Base-by-base conservation (phyloP, 2,329 filamentous ascomycete species). In the Xylaria polymorpha region DNA sequence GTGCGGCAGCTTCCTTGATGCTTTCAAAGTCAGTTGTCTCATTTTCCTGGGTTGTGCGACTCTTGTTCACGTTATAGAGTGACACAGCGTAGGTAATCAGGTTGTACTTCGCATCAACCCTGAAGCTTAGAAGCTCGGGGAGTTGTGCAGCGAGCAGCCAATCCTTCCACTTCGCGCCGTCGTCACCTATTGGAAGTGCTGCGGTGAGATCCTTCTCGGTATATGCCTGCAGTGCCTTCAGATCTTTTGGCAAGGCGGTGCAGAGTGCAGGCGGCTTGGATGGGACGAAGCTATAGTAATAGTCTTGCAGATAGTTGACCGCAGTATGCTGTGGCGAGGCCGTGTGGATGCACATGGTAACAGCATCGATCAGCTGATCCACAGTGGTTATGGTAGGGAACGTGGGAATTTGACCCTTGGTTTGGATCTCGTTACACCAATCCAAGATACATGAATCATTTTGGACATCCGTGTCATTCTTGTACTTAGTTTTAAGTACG, bases 291-390 rank as follows among this genome's bases (percentile, higher is more conserved):
- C 79, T 75, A 68, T 84, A 80, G 76, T 86, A 86, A 75, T 84
- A 86, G 69, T 83, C 81, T 69, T 86, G 85, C 0, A 86, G 78
- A 72, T 86, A 86, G 75, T 86, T 86, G 70, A 86, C 80, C 6
- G 84, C 81, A 3, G 80, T 85, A 74, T 86, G 84, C 69, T 83
- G 83, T 0, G 85, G 83, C 1, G 83, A 79, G 6, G 85, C 85
- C 57, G 85, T 83, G 75, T 86, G 84, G 67, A 86, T 85, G 75
- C 83, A 84, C 84, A 86, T 86, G 18, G 62, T 65, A 9, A 65
- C 8, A 20, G 53, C 62, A 55, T 65, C 62, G 12, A 65, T 22
- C 6, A 65, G 62, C 51, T 65, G 39, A 25, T 48, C 61, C 7
- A 64, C 20, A 14, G 22, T 64, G 44, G 44, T 48, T 20, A 44